Evolutionary conservation across 2,329 filamentous ascomycete species (phyloP), one percentile per base, ranked within the genome.

Genomic region (Alternaria infectoria): DNA sequence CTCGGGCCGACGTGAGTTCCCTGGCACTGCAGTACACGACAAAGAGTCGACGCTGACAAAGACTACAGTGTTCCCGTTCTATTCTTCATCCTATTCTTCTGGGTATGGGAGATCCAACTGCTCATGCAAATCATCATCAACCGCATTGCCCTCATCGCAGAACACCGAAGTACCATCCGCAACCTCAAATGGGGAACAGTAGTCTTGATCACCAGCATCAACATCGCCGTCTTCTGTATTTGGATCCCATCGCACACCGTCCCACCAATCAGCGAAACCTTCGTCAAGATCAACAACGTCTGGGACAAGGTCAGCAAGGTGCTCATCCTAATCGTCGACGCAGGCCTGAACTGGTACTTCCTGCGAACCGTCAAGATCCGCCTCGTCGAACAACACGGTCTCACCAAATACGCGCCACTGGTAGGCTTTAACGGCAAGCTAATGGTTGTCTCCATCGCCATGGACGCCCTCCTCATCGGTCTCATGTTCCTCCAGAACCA

Each of bases 61-160:
- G 7, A 26, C 26, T 4, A 2, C 45, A 78, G 75, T 51, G 62
- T 78, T 4, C 71, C 72, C 4, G 73, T 76, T 6, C 61, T 78
- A 4, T 77, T 77, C 68, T 76, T 74, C 58, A 76, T 77, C 51
- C 66, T 78, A 6, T 61, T 76, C 47, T 72, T 70, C 43, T 78
- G 76, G 76, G 72, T 76, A 1, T 75, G 76, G 26, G 63, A 79
- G 43, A 81, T 86, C 13, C 85, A 87, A 62, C 75, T 86, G 2
- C 68, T 87, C 2, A 81, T 86, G 76, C 85, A 87, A 66, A 87
- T 87, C 50, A 86, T 87, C 66, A 83, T 86, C 71, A 87, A 87
- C 67, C 81, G 86, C 57, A 83, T 86, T 21, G 79, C 81, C 0
- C 80, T 87, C 43, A 82, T 87, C 36, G 79, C 83, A 12, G 80